phyloP scores from a whole-genome alignment of 2,329 filamentous ascomycete species.

The Plenodomus biglobosus region DNA sequence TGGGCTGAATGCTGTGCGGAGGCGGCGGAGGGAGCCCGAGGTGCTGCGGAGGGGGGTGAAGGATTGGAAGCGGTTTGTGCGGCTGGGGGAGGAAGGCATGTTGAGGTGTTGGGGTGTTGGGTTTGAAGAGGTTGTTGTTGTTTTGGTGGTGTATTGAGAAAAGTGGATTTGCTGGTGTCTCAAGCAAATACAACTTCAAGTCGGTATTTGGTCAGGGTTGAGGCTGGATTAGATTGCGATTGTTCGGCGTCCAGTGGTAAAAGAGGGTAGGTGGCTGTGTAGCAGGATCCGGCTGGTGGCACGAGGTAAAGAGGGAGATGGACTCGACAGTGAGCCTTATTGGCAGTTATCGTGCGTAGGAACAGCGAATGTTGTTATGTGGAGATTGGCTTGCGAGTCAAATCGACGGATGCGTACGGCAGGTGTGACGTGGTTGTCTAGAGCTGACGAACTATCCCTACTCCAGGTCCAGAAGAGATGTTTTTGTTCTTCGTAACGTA shows the following conservation, averaged over 20 bases:
- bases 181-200: too few species aligned
- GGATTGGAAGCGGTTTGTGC: constrained; percentile 44
- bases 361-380: neutral
- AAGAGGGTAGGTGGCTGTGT: neutral
- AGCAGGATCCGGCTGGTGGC: neutral
- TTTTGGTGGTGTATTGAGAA: too few species aligned
- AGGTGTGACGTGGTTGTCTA: neutral
- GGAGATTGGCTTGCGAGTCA: neutral
- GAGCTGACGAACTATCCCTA: neutral
- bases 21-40: constrained; percentile 32
- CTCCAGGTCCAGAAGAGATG: neutral
- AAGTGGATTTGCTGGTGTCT: too few species aligned
- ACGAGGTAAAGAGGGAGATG: neutral
- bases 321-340: neutral
- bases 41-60: constrained; percentile 40
- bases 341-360: neutral
- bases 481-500: neutral
- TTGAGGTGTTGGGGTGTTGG: constrained; percentile 12
- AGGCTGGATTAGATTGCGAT: constrained; percentile 3
- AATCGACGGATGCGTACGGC: neutral
- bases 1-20: constrained; percentile 42
- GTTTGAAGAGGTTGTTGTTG: constrained; percentile 6
- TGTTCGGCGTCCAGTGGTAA: neutral
- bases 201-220: neutral
- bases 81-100: constrained; percentile 34